Base-by-base conservation (phyloP, 2,329 filamentous ascomycete species). In the Ophiocordyceps camponoti-saundersi region DNA sequence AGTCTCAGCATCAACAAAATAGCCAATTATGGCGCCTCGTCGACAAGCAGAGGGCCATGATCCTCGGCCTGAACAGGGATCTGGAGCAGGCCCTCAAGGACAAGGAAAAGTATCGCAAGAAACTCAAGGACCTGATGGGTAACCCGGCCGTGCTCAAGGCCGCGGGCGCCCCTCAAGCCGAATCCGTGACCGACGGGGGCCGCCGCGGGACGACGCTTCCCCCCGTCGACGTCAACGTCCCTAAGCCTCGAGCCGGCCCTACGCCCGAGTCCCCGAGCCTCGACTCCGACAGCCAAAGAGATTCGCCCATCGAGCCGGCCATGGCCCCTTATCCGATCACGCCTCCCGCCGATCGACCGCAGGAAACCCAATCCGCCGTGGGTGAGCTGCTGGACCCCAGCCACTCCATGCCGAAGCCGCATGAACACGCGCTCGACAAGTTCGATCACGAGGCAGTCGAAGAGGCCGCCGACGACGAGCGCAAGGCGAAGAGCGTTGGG, bases 321-420 rank as follows among this genome's bases (percentile, higher is more conserved):
- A 61, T 80, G 56, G 76, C 77, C 16, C 77, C 77, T 0, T 81
- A 81, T 58, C 77, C 78, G 3, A 77, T 80, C 44, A 81, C 78
- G 11, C 77, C 78, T 42, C 77, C 78, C 1, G 72, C 75, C 2
- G 72, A 78, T 51, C 67, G 69, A 44, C 57, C 60, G 11, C 60
- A 62, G 22, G 61, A 56, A 2, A 57, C 62, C 2, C 57, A 62
- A 3, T 69, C 70, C n/a, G 65, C 64, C 2, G 69, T 75, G 3
- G 60, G 62, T 11, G 69, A 73, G 42, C 61, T 79, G 22, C 59
- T 78, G n/a, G 69, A 76, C 53, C 73, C 75, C 16, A 67, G 70
- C 21, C 73, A 73, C 53, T 60, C 68, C 15, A 80, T 81, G 76
- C 77, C 77, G 12, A 77, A 72, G 40, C 64, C 76, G 3, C 72